Evolutionary conservation across 2,329 filamentous ascomycete species (phyloP).

Genomic region (Microdochium paspali): DNA sequence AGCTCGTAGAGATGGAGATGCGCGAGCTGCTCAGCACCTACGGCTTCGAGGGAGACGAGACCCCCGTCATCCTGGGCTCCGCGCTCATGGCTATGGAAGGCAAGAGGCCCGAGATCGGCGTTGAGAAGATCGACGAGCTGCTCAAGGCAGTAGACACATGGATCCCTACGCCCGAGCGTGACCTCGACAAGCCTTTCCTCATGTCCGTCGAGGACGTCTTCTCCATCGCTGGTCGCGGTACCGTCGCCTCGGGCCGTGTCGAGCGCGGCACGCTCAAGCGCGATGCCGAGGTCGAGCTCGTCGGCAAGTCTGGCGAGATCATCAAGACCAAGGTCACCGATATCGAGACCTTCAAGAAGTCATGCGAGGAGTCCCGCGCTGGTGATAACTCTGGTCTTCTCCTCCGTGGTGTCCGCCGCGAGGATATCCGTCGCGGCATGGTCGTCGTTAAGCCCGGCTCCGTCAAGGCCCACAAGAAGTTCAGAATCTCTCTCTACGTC

Average conservation of each 20-base stretch:
- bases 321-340: constrained; percentile 99
- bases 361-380: constrained; percentile 89
- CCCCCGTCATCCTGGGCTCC: constrained; percentile 93
- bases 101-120: constrained; percentile 79
- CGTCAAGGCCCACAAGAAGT: constrained; percentile 81
- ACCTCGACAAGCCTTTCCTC: constrained; percentile 96
- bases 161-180: constrained; percentile 92
- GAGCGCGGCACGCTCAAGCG: constrained; percentile 92
- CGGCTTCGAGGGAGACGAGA: constrained; percentile 96
- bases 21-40: constrained; percentile 88
- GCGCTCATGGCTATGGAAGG: constrained; percentile 89
- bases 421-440: constrained; percentile 93
- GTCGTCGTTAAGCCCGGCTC: constrained; percentile 76
- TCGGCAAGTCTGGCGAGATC: constrained; percentile 71
- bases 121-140: constrained; percentile 82
- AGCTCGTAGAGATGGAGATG: constrained; percentile 99
- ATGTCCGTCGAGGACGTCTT: constrained; percentile 96
- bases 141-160: constrained; percentile 83
- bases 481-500: constrained; percentile 93
- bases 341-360: constrained; percentile 99
- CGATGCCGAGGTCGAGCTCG: constrained; percentile 87
- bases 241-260: constrained; percentile 92
- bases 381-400: constrained; percentile 98
- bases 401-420: constrained; percentile 89
- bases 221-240: constrained; percentile 87